Percentiles rank a stretch among this genome's conserved stretches.
These are phyloP conservation scores for Trichoderma sp. DNA, from an alignment of 2,329 filamentous ascomycete genomes.

Conservation along the genomic window DNA sequence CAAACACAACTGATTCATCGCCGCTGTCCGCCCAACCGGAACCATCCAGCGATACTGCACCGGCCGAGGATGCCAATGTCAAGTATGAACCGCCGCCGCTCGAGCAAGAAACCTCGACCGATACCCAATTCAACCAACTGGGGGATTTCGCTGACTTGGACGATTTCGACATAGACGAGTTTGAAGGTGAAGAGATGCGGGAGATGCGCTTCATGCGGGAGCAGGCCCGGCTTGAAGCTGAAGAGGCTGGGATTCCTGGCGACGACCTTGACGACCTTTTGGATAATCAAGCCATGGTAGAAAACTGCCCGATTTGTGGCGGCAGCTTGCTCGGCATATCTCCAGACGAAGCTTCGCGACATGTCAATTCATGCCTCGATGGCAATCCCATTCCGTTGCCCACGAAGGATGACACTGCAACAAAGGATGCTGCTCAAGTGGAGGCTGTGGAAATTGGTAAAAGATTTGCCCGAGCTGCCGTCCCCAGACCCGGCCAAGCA, in stretches of 20 bases:
- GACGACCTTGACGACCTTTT: conserved; percentile 35
- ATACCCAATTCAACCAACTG: conserved; percentile 35
- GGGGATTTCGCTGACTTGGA: conserved; percentile 47
- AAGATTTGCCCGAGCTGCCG: conserved; percentile 63
- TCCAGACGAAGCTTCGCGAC: conserved; percentile 67
- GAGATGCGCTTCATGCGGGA: conserved; percentile 72
- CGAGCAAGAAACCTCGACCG: conserved; percentile 33
- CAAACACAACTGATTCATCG: not conserved
- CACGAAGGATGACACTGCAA: conserved; percentile 19
- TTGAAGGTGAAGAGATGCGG: conserved; percentile 62
- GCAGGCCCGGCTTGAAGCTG: conserved; percentile 63
- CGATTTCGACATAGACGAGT: conserved; percentile 50
- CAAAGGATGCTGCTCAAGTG: conserved; percentile 27
- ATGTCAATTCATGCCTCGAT: conserved; percentile 93
- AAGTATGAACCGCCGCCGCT: conserved; percentile 22
- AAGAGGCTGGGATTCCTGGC: conserved; percentile 45
- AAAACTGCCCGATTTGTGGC: conserved; percentile 75
- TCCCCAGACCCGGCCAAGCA: conserved; percentile 74
- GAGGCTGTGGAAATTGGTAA: conserved; percentile 46
- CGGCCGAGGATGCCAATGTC: not conserved
- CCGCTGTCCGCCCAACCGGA: not conserved
- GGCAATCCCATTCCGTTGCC: conserved; percentile 65
- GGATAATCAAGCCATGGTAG: conserved; percentile 32
- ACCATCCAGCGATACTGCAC: not conserved
- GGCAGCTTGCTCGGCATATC: conserved; percentile 57